Evolutionary conservation across 2,329 filamentous ascomycete species (phyloP), one percentile per base, ranked within the genome.

Genomic region (Fusarium mangiferae): DNA sequence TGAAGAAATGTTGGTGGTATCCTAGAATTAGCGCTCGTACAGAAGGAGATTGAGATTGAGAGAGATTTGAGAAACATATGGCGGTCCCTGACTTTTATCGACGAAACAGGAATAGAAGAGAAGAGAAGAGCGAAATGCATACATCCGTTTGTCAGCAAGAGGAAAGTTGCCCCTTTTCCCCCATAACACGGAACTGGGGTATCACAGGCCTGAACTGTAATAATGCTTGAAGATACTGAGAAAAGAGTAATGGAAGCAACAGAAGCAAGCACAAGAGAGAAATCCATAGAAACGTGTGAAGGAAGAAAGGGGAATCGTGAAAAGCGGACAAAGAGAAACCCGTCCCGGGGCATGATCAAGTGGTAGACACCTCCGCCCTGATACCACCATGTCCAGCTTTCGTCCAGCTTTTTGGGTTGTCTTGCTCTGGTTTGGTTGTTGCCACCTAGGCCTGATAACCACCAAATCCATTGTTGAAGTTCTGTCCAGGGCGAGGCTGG

Each of bases 381-480:
- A 74, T 62, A 75, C 72, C 68, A 64, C 64, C 54, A 70, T 62
- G 58, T 69, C 71, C 73, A 74, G 72, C 73, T 70, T 71, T 62
- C 71, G 55, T 65, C 66, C 52, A 67, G 69, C 46, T 72, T 76
- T 73, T 71, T 68, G 69, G 51, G 62, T 69, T 67, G 69, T 63
- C 68, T 75, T 72, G 74, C 52, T 72, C 70, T 68, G 70, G 58
- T 74, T 62, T 72, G 75, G 69, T 62, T 69, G 68, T 62, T 73
- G 70, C 72, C 65, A 69, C 72, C 81, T 87, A 91, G 73, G 88
- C 88, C 82, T 91, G 90, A 82, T 92, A 92, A 71, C 89, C 87
- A 74, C 87, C 87, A 80, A 90, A 92, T 67, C 89, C 90, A 77
- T 89, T 90, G 77, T 82, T 83, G 81, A 89, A 90, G 81, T 87